Base-by-base conservation (phyloP, 2,329 filamentous ascomycete genomes). In the Arachnomyces sp. region DNA sequence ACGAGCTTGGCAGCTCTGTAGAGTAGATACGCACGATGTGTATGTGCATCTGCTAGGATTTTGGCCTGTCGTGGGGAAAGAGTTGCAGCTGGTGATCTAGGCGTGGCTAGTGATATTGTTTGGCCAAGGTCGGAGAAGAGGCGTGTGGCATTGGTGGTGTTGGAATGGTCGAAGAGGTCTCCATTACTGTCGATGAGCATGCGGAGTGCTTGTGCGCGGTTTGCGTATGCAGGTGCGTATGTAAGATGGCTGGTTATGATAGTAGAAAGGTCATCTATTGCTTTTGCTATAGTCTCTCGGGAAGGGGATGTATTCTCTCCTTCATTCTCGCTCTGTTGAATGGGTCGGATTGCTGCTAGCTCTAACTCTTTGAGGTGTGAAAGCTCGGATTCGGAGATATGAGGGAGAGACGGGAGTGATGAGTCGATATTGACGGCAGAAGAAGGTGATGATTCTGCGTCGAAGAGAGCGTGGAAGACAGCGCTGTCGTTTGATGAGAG, bases 201-300 rank as follows among this genome's bases (percentile, higher is more conserved):
- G 4, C 68, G 60, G 2, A 59, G 43, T 48, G 64, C 57, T 57
- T 78, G 75, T 2, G 76, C 76, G 32, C 74, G 68, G 46, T 79
- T 78, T 36, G 71, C 65, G 41, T 73, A 72, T 8, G 72, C 72
- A 5, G 73, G 70, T 2, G 75, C 71, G 44, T 78, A 79, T 6
- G 56, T 54, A 3, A 72, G 69, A 12, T 69, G 45, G 8, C 60
- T 41, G 0, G 45, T 37, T 36, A 76, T 63, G 4, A 77, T 58
- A 2, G 48, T 46, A 28, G 66, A 59, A 7, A 78, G 53, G 8
- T 61, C 55, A 3, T 51, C 39, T 13, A 70, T 55, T 4, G 64
- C 56, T 3, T 52, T 48, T 15, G 57, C 36, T 31, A 68, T 53
- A 3, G 47, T 51, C 21, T 51, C 45, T 11, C 17, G 40, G 11